phyloP scores from a whole-genome alignment of 2,329 filamentous ascomycete genomes.

The Massarina eburnea region DNA sequence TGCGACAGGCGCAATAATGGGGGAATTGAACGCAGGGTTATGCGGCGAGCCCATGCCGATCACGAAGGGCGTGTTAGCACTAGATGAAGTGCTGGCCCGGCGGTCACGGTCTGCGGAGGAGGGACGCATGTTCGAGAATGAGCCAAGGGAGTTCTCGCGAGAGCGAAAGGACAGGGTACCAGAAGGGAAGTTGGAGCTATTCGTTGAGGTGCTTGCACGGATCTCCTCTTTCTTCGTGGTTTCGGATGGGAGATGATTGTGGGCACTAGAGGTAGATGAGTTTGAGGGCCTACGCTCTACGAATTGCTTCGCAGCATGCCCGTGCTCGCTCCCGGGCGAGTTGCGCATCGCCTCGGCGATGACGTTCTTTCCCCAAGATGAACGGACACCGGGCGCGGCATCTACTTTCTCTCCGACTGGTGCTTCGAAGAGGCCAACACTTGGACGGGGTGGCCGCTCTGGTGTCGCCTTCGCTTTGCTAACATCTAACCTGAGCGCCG shows the following conservation, averaged over 20 bases:
- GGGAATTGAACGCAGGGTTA: constrained; percentile 28
- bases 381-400: constrained; percentile 1
- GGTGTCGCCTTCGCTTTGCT: constrained; percentile 17
- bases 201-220: constrained; percentile 2
- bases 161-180: constrained; percentile 8
- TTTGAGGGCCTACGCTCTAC: constrained; percentile 3
- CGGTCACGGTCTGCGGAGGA: background rate
- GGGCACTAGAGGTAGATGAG: constrained; percentile 1
- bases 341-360: constrained; percentile 27
- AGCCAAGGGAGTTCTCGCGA: constrained; percentile 16
- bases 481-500: background rate
- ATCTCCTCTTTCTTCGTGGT: background rate
- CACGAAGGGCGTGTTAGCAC: constrained; percentile 28
- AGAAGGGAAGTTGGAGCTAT: background rate
- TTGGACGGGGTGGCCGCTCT: constrained; percentile 27
- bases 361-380: constrained; percentile 21
- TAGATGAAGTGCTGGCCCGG: constrained; percentile 22
- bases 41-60: constrained; percentile 35
- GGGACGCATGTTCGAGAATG: constrained; percentile 3
- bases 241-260: background rate
- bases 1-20: constrained; percentile 5
- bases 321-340: constrained; percentile 10
- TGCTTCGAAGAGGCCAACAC: constrained; percentile 24
- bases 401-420: constrained; percentile 2
- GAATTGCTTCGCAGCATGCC: background rate